phyloP scores from a whole-genome alignment of 2,329 filamentous ascomycete species.

The Trichoderma afroharzianum region DNA sequence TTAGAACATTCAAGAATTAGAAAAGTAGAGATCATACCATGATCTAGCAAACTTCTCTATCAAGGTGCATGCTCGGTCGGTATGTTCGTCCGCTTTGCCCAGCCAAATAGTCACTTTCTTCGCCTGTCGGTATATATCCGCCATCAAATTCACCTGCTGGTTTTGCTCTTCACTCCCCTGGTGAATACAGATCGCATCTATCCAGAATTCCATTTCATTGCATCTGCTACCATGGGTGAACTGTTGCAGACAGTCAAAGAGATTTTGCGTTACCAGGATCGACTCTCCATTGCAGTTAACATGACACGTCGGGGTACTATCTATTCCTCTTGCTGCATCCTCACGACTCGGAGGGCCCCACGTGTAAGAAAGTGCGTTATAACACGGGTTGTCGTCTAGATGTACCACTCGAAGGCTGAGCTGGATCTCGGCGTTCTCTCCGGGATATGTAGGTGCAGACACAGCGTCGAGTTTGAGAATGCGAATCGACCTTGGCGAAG shows the following conservation, averaged over 20 bases:
- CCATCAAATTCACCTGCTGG: background rate
- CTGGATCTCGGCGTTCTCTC: background rate
- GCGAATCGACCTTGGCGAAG: background rate
- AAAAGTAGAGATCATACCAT: background rate
- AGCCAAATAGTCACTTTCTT: background rate
- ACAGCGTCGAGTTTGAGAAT: background rate
- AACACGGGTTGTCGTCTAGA: background rate
- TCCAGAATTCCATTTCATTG: background rate
- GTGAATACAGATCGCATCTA: background rate
- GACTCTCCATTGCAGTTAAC: background rate
- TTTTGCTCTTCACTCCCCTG: background rate
- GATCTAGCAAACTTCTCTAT: background rate
- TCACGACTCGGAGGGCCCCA: background rate
- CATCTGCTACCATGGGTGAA: rapidly evolving
- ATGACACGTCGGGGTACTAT: background rate
- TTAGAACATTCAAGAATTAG: too few species aligned
- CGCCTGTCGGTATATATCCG: background rate
- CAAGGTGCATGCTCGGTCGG: background rate
- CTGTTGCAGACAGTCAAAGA: background rate
- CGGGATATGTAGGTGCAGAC: too few species aligned
- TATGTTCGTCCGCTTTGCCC: background rate
- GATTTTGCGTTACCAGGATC: background rate
- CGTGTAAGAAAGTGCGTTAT: background rate
- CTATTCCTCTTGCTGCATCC: background rate
- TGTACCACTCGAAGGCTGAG: background rate